phyloP scores from a whole-genome alignment of 2,329 filamentous ascomycete genomes.

The Fonsecaea monophora region DNA sequence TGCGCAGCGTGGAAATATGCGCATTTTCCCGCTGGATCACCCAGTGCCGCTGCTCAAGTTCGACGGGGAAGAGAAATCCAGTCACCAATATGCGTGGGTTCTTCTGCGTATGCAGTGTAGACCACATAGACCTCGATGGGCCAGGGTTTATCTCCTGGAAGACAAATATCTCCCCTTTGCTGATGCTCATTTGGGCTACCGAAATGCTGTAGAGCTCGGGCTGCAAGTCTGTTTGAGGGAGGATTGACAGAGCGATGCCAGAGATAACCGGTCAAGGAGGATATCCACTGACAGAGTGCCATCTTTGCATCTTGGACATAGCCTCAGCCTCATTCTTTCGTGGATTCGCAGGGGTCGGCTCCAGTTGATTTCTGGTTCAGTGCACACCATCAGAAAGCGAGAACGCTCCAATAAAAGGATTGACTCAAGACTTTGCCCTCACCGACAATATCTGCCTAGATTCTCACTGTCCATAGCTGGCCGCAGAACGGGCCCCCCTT shows the following conservation, averaged over 20 bases:
- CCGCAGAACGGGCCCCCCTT: slow-evolving; percentile 10
- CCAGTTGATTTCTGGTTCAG: neutral
- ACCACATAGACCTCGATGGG: neutral
- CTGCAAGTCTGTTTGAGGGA: neutral
- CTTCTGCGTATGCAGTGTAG: neutral
- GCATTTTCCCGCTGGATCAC: too few relatives aligned
- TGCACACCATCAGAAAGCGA: slow-evolving; percentile 8
- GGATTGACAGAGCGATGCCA: neutral
- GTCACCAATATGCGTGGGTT: neutral
- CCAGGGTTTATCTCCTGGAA: neutral
- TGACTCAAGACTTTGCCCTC: neutral
- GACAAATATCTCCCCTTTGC: neutral
- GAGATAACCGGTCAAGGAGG: slow-evolving; percentile 2
- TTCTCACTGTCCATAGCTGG: neutral
- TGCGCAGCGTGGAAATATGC: neutral
- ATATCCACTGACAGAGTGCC: neutral
- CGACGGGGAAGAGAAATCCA: neutral
- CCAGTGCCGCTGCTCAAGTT: neutral
- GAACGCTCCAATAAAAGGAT: neutral
- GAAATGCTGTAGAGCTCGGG: neutral
- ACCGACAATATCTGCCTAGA: slow-evolving; percentile 9
- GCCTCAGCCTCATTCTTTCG: neutral
- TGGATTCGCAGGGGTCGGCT: neutral
- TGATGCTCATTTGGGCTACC: neutral
- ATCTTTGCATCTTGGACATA: neutral